Base-by-base conservation (phyloP, 108 stramenopile species). In the Cyclostephanos invisitatus region DNA sequence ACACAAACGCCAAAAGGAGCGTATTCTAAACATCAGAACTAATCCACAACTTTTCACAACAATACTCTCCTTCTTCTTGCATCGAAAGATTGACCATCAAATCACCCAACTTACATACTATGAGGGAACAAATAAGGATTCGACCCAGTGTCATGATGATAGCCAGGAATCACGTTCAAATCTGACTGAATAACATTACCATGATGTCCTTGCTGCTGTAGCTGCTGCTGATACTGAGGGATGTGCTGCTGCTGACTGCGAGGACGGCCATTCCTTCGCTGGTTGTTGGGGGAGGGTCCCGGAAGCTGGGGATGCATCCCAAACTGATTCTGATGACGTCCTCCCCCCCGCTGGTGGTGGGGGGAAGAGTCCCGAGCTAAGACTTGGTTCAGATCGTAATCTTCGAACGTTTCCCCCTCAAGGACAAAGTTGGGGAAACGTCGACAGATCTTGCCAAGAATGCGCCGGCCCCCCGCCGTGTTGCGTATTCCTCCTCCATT, bases 391-490 rank as follows among this genome's bases (percentile, higher is more conserved):
- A 72, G 57, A 44, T 78, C 78, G 27, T 68, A 78, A 49, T 78
- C 78, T 38, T 78, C 78, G 42, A 78, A 78, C 7, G 78, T 72
- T 48, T 78, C 85, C 6, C 83, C 72, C 57, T 84, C 86, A 6
- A 90, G 72, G 27, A 78, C 88, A 67, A 96, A 93, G 84, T 96
- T 92, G 54, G 96, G 96, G 70, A 97, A 97, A 25, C 95, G 91
- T 62, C 94, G 91, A 72, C 90, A 89, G 57, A 97, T 97, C 83
- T 96, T 97, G 57, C 90, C 88, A 70, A 96, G 85, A 77, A 97
- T 96, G 21, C 97, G 88, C 22, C 97, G 73, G 27, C 97, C 97
- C 24, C 97, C 97, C 9, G 97, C 94, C 53, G 97, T 96, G 78
- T 97, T 96, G 42, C 95, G 87, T 54, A 97, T 92, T 56, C 92